A percentile compares a stretch with the other conserved stretches of the same genome.
These are phyloP conservation scores for Piloderma croceum DNA, from an alignment of 768 basidiomycete genomes.

Conservation along the genomic window DNA sequence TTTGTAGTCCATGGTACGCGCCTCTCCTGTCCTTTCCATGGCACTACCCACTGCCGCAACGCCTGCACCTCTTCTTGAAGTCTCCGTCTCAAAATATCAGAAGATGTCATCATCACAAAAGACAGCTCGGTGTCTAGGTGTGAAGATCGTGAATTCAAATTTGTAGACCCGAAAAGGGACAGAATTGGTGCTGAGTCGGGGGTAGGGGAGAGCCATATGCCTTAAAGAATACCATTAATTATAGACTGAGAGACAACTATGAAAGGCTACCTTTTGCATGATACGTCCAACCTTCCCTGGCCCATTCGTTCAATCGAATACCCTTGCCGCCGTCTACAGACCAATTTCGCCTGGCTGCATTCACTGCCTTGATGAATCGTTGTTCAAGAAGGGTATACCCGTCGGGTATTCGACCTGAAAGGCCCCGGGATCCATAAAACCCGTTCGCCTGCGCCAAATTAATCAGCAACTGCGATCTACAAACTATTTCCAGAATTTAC, in stretches of 20 bases:
- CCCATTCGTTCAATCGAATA: slow-evolving; percentile 84
- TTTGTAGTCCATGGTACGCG: slow-evolving; percentile 60
- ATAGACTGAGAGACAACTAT: not conserved
- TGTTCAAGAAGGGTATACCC: slow-evolving; percentile 88
- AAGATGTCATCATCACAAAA: slow-evolving; percentile 49
- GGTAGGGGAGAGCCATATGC: slow-evolving; percentile 77
- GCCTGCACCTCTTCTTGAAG: slow-evolving; percentile 50
- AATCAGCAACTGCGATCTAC: too few species aligned
- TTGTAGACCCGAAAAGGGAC: slow-evolving; percentile 92
- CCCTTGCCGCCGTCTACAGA: slow-evolving; percentile 32
- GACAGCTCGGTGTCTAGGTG: slow-evolving; percentile 90
- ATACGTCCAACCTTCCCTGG: slow-evolving; percentile 89
- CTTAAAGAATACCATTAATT: slow-evolving; percentile 33
- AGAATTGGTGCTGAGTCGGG: slow-evolving; percentile 48
- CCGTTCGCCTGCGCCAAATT: slow-evolving; percentile 99
- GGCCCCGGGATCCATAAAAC: slow-evolving; percentile 82
- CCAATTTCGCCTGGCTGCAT: slow-evolving; percentile 35
- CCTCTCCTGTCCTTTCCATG: slow-evolving; percentile 58
- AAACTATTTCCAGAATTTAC: too few species aligned
- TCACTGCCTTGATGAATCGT: slow-evolving; percentile 68
- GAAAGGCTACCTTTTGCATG: slow-evolving; percentile 83
- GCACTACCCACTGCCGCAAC: slow-evolving; percentile 42
- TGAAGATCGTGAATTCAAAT: slow-evolving; percentile 87
- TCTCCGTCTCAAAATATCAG: slow-evolving; percentile 34
- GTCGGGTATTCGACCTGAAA: slow-evolving; percentile 92